Conservation (phyloP, 2,329 filamentous ascomycete genomes). For the Emmonsiellopsis sp. region DNA sequence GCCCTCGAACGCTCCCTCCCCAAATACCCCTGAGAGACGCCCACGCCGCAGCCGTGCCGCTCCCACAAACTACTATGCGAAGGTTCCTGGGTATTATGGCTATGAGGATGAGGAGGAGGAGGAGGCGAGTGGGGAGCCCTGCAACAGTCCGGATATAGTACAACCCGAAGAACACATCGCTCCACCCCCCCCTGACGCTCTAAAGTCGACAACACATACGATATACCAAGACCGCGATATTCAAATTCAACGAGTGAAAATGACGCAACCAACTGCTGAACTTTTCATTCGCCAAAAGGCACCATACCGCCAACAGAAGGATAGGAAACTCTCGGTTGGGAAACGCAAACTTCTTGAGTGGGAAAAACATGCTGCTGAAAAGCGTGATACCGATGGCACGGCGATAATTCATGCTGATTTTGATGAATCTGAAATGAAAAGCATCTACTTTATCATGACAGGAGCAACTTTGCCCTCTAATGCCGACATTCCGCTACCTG, state of each 20-base stretch:
- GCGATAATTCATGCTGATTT: slow-evolving; percentile 21
- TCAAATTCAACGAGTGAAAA: slow-evolving; percentile 10
- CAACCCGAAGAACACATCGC: neutral
- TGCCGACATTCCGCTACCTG: slow-evolving; percentile 14
- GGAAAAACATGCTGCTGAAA: neutral
- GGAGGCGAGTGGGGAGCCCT: neutral
- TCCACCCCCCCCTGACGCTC: neutral
- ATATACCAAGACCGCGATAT: slow-evolving; percentile 12
- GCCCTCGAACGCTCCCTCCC: neutral
- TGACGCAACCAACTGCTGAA: slow-evolving; percentile 1
- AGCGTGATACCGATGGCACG: neutral
- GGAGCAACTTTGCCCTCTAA: neutral
- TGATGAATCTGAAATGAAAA: slow-evolving; percentile 15
- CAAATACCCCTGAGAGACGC: slow-evolving; percentile 9
- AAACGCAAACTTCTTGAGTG: neutral
- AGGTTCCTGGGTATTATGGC: slow-evolving; percentile 10
- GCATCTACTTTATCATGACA: slow-evolving; percentile 13
- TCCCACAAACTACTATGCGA: slow-evolving; percentile 25
- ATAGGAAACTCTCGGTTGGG: neutral
- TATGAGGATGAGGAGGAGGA: slow-evolving; percentile 12
- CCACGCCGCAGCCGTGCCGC: slow-evolving; percentile 19
- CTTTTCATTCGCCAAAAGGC: neutral
- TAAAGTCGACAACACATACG: neutral
- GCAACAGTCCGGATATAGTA: too few relatives aligned
- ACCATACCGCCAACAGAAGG: neutral